Base-by-base conservation (phyloP, 768 basidiomycete species). In the Trametes meyenii region DNA sequence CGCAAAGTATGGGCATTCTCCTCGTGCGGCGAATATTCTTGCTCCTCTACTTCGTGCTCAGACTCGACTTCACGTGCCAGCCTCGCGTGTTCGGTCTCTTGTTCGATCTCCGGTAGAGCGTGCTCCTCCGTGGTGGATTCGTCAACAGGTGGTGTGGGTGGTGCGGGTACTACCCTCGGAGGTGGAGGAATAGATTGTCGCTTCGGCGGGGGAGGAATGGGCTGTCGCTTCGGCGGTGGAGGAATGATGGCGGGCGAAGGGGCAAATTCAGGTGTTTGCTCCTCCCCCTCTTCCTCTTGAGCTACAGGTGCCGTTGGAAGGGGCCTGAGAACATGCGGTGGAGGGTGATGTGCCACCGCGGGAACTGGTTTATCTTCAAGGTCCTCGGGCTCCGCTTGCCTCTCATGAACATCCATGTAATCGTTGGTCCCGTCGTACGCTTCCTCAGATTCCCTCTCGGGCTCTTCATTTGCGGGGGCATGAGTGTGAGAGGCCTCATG, bases 321-420 rank as follows among this genome's bases (percentile, higher is more conserved):
- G 24, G 63, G 55, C 24, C 55, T 39, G 33, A 50, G 53, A 50
- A 49, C 52, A 14, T 51, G 55, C 29, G 55, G 42, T 23, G 55
- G 42, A 7, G 52, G 66, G 5, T 67, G 71, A n/a, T 63, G 66
- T n/a, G 65, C 54, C 42, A 55, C 60, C 29, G 50, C 43, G 2
- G 61, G 49, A 24, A 65, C 68, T 42, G 62, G 59, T 10, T 67
- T 49, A 17, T 63, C 43, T 50, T 70, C 72, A 23, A 49, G 23
- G 49, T 64, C 60, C 43, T 54, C 44, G 33, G 24, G 36, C 26
- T 53, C 58, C 14, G 46, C 57, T 21, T 63, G 58, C 46, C 61
- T 24, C 26, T 64, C 54, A 52, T 50, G 62, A 16, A 21, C 46
- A 36, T 38, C 39, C 59, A 12, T 33, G 50, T 44, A 43, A 44